A percentile compares a stretch with the other conserved stretches of the same genome.
Conservation (phyloP, 2,329 filamentous ascomycete genomes). For the Colletotrichum musae region DNA sequence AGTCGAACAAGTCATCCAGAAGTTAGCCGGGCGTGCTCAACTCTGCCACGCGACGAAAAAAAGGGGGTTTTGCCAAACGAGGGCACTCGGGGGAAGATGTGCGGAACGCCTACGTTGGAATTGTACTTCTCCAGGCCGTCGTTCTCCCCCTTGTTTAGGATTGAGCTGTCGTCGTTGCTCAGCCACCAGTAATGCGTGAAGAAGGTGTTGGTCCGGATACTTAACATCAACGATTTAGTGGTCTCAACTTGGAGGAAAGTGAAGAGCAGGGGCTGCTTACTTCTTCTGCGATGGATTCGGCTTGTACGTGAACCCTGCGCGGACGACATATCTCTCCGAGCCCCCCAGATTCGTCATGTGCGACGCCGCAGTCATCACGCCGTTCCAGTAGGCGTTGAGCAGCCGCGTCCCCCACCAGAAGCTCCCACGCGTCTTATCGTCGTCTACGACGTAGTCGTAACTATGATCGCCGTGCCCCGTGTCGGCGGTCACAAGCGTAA, state of each 20-base stretch:
- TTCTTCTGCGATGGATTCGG: background rate
- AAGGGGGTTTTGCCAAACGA: too few species aligned
- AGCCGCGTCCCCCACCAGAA: conserved; percentile 4
- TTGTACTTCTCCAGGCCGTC: background rate
- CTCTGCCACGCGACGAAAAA: too few species aligned
- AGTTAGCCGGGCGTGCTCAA: background rate
- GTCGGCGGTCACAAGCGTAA: background rate
- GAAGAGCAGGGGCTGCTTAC: background rate
- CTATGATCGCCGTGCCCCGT: background rate
- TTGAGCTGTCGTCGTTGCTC: background rate
- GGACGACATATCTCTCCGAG: background rate
- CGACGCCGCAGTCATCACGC: conserved; percentile 1
- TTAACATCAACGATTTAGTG: background rate
- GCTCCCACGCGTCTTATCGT: background rate
- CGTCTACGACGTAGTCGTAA: background rate
- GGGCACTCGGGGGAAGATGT: too few species aligned
- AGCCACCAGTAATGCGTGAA: background rate
- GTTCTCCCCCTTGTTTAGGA: background rate
- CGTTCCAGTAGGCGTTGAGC: conserved; percentile 1
- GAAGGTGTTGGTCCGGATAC: background rate
- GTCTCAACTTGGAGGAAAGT: background rate
- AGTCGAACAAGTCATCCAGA: background rate
- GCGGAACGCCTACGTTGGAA: background rate
- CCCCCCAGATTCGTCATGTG: background rate
- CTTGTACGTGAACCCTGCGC: background rate